A percentile compares a stretch with the other conserved stretches of the same genome.
Conservation (phyloP, 495 filamentous ascomycete species). For the Penicillium riverlandense region DNA sequence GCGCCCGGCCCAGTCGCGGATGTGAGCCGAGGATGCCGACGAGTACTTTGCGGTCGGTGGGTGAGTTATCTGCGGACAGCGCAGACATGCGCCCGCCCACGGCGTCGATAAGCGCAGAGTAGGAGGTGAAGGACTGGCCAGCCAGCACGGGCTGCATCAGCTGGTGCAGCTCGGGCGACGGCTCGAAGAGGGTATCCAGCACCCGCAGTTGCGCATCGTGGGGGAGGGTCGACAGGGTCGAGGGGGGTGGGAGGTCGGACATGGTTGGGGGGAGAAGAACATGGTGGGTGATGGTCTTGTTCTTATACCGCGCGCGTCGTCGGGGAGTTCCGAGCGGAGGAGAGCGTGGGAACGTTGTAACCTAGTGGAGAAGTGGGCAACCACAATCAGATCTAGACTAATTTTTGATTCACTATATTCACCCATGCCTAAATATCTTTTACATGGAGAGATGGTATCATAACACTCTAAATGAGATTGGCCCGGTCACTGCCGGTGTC, state of each 20-base stretch:
- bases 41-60: slow-evolving; percentile 47
- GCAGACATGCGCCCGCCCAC: slow-evolving; percentile 48
- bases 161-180: slow-evolving; percentile 64
- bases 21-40: slow-evolving; percentile 77
- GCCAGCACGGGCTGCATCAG: slow-evolving; percentile 61
- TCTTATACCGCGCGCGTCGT: no score
- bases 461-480: no score
- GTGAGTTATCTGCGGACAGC: slow-evolving; percentile 40
- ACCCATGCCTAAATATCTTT: no score
- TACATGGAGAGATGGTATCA: no score
- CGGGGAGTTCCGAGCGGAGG: no score
- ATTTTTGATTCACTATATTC: no score
- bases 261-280: slow-evolving; percentile 4
- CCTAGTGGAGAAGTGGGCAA: no score
- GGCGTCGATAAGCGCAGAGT: slow-evolving; percentile 50
- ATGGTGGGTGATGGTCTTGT: neutral
- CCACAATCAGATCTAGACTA: no score
- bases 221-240: slow-evolving; percentile 46
- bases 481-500: no score
- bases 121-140: slow-evolving; percentile 55
- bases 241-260: slow-evolving; percentile 43
- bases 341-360: neutral
- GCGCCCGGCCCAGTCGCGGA: slow-evolving; percentile 69
- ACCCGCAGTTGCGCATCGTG: slow-evolving; percentile 49
- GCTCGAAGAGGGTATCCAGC: slow-evolving; percentile 84